A percentile compares a stretch with the other conserved stretches of the same genome.
phyloP scores from a whole-genome alignment of 1,284 basidiomycete genomes.

The Pascua guehoae region DNA sequence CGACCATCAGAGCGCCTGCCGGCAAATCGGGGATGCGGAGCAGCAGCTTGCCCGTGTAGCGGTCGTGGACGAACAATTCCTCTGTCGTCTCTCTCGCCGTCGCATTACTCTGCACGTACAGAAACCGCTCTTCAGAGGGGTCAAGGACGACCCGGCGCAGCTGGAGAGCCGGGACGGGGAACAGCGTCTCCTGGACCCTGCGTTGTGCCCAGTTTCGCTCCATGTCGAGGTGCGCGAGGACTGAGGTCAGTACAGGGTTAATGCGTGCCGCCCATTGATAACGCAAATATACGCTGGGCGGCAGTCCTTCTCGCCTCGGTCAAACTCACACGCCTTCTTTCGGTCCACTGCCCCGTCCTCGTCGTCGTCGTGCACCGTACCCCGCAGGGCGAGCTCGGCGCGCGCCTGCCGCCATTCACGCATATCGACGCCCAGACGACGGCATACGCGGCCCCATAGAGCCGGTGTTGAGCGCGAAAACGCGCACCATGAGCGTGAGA shows the following conservation, averaged over 20 bases:
- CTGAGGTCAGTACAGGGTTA: neutral
- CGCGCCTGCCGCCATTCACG: neutral
- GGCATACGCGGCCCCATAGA: constrained; percentile 21
- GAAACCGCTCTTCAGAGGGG: too few relatives aligned
- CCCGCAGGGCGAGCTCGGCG: neutral
- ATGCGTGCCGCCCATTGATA: too few relatives aligned
- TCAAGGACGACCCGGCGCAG: neutral
- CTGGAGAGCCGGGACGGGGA: constrained; percentile 6
- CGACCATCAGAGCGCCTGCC: neutral
- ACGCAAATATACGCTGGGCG: neutral
- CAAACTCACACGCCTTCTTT: neutral
- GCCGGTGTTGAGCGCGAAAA: constrained; percentile 13
- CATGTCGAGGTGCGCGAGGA: neutral
- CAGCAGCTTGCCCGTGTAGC: constrained; percentile 8
- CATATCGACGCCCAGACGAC: constrained; percentile 20
- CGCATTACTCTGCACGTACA: too few relatives aligned
- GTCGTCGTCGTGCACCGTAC: too few relatives aligned
- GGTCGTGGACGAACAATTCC: constrained; percentile 4
- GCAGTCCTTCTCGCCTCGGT: neutral
- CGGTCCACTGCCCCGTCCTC: neutral
- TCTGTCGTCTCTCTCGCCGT: neutral
- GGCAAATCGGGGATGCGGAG: constrained; percentile 4
- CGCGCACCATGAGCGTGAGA: constrained; percentile 24
- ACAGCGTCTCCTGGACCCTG: constrained; percentile 3
- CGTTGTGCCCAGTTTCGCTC: neutral